A percentile compares a stretch with the other conserved stretches of the same genome.
phyloP scores from a whole-genome alignment of 148 eudicot genomes.

The Hydrangea macrophylla region DNA sequence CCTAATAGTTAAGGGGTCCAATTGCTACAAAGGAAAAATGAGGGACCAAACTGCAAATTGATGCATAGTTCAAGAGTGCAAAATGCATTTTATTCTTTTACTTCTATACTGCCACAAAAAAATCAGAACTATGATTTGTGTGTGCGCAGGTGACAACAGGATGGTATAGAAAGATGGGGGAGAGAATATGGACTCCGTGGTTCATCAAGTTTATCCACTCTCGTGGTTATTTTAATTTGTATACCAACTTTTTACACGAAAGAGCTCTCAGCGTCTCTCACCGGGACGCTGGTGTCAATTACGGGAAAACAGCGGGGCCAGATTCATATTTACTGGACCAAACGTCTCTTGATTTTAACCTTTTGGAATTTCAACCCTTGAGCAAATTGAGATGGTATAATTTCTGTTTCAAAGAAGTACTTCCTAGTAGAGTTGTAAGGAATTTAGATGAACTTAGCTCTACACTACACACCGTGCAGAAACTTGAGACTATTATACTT shows the following conservation, averaged over 20 bases:
- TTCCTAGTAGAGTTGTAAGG: constrained; percentile 56
- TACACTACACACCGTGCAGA: constrained; percentile 52
- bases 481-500: constrained; percentile 48
- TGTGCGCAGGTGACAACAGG: constrained; percentile 78
- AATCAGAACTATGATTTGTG: constrained; percentile 7
- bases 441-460: constrained; percentile 43
- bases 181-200: constrained; percentile 98
- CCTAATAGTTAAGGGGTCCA: too few relatives aligned
- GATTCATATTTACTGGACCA: constrained; percentile 68
- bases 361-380: constrained; percentile 52
- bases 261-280: constrained; percentile 83
- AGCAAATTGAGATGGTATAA: constrained; percentile 75
- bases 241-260: constrained; percentile 72
- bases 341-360: constrained; percentile 39
- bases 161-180: constrained; percentile 97
- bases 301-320: constrained; percentile 87
- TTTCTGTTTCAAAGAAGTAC: constrained; percentile 80
- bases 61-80: too few relatives aligned
- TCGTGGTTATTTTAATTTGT: constrained; percentile 78
- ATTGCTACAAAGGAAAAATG: too few relatives aligned
- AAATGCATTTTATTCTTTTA: too few relatives aligned
- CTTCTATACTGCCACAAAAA: too few relatives aligned
- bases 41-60: too few relatives aligned
- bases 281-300: constrained; percentile 92
- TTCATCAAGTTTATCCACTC: constrained; percentile 84